These are phyloP conservation scores for Trypanosoma vivax DNA, from an alignment of 208 protist genomes.

Conservation along the genomic window DNA sequence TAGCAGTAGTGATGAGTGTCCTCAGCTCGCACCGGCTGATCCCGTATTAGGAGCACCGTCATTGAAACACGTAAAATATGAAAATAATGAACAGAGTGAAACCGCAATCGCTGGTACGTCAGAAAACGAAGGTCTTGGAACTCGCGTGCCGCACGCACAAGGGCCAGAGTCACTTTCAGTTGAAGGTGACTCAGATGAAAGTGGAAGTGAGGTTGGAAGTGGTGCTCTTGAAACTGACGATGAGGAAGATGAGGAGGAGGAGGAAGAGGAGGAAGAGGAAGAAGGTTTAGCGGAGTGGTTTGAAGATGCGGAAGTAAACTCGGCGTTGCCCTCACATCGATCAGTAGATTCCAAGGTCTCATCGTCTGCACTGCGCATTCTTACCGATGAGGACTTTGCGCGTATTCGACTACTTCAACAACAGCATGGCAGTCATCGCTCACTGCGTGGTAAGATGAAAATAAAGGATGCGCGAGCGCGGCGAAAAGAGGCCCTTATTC, in stretches of 20 bases:
- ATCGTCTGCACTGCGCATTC: constrained; percentile 48
- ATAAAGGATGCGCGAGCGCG: constrained; percentile 44
- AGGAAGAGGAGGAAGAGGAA: constrained; percentile 26
- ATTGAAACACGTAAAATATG: constrained; percentile 3
- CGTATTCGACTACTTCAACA: constrained; percentile 70
- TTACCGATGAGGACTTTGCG: constrained; percentile 81
- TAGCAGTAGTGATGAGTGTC: constrained; percentile 42
- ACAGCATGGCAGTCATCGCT: constrained; percentile 64
- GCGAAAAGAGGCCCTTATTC: constrained; percentile 60
- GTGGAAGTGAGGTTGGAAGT: constrained; percentile 25
- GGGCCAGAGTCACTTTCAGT: constrained; percentile 10
- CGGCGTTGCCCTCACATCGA: constrained; percentile 5
- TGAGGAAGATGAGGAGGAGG: constrained; percentile 25
- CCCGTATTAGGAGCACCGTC: constrained; percentile 1
- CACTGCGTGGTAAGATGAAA: constrained; percentile 69
- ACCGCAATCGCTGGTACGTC: neutral
- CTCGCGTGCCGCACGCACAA: constrained; percentile 8
- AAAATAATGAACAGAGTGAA: constrained; percentile 10
- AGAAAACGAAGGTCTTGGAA: neutral
- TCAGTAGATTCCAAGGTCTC: constrained; percentile 17
- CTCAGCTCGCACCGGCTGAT: constrained; percentile 46
- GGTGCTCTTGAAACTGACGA: constrained; percentile 23
- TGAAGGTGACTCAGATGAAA: constrained; percentile 18
- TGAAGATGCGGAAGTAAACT: constrained; percentile 45
- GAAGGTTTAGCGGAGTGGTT: constrained; percentile 36